Conservation (phyloP, 2,329 filamentous ascomycete species). For the Pyrenochaeta sp. region DNA sequence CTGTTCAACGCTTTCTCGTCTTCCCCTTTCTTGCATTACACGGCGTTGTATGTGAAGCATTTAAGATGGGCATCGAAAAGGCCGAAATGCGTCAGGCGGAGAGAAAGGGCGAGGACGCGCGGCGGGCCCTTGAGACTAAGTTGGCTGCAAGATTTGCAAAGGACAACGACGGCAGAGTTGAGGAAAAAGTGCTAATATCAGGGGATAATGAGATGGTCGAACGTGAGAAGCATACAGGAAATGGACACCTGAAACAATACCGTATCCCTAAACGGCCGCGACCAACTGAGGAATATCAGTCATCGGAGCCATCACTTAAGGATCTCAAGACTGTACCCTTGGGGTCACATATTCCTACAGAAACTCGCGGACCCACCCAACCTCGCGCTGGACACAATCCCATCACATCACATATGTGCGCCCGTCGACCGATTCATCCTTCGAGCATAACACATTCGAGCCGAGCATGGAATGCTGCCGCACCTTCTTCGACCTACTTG, state of each 20-base stretch:
- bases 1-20: conserved; percentile 26
- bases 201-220: background rate
- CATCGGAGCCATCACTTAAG: background rate
- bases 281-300: background rate
- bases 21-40: conserved; percentile 33
- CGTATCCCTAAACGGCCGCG: background rate
- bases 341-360: background rate
- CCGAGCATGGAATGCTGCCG: background rate
- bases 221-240: background rate
- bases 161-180: background rate
- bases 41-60: conserved; percentile 17
- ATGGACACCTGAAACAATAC: background rate
- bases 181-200: background rate
- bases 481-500: background rate
- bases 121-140: background rate
- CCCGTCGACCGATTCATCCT: background rate
- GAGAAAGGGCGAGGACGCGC: background rate
- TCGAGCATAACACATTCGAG: background rate
- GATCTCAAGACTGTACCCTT: background rate
- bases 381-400: too few species aligned
- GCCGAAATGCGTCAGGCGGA: conserved; percentile 11
- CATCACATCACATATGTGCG: background rate
- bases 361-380: background rate
- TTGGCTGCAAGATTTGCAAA: background rate
- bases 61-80: conserved; percentile 30